Conservation (phyloP, 768 basidiomycete genomes). For the Boletus coccyginus region DNA sequence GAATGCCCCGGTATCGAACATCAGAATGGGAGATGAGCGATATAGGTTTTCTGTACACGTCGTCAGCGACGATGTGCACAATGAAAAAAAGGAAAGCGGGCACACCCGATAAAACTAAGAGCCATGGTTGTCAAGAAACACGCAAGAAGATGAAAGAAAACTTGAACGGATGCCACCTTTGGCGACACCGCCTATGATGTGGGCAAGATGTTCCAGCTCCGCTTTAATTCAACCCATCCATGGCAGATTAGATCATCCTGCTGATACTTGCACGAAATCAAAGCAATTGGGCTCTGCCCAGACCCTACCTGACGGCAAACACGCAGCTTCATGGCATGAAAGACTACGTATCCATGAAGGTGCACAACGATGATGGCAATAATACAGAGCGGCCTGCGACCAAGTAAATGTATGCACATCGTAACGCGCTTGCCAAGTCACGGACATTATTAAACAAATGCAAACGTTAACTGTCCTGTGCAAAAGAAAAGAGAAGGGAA, state of each 20-base stretch:
- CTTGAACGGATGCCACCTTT: constrained; percentile 11
- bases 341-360: background rate
- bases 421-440: background rate
- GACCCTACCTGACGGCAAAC: no score
- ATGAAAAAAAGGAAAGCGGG: background rate
- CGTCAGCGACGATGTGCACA: constrained; percentile 9
- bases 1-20: constrained; percentile 85
- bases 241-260: background rate
- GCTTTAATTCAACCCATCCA: constrained; percentile 15
- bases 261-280: no score
- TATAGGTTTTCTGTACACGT: constrained; percentile 68
- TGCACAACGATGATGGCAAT: background rate
- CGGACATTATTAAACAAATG: background rate
- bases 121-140: constrained; percentile 47
- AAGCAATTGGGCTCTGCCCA: no score
- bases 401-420: constrained; percentile 3
- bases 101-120: constrained; percentile 73
- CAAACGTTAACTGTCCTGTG: background rate
- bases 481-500: background rate
- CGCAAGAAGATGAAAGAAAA: constrained; percentile 17
- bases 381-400: constrained; percentile 12
- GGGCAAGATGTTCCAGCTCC: constrained; percentile 25
- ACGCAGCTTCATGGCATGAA: background rate
- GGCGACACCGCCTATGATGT: constrained; percentile 9
- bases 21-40: constrained; percentile 89